Evolutionary conservation across 163 green algal genomes (phyloP).

Genomic region (Coccomyxa subellipsoidea): DNA sequence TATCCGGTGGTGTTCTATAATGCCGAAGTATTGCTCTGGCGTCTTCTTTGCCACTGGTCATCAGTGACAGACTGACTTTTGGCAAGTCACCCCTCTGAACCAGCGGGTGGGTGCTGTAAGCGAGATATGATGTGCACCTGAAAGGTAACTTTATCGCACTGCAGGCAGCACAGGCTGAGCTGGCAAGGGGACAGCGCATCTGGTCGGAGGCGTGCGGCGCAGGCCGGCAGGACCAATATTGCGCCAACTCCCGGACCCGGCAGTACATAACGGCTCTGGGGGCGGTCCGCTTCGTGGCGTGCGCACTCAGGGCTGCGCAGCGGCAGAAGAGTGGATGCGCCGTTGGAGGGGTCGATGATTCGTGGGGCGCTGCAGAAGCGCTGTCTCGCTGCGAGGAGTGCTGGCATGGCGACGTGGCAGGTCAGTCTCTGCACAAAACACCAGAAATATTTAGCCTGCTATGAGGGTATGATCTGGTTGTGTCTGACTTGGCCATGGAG

Average conservation of each 20-base stretch:
- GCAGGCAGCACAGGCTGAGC: background rate
- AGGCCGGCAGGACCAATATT: background rate
- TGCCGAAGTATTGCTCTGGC: too few species aligned
- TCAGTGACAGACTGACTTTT: too few species aligned
- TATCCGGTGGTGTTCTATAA: too few species aligned
- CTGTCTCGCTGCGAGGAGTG: background rate
- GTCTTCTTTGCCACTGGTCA: too few species aligned
- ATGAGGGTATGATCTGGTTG: background rate
- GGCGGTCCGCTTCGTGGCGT: background rate
- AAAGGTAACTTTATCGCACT: background rate
- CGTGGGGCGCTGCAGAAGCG: background rate
- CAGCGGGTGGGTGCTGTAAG: too few species aligned
- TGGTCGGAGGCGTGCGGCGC: background rate
- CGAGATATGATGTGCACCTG: too few species aligned
- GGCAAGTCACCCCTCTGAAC: too few species aligned
- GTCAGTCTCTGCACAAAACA: background rate
- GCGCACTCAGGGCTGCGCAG: background rate
- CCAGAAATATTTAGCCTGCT: background rate
- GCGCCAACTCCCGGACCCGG: background rate
- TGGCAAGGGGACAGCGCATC: background rate
- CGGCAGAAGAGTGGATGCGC: background rate
- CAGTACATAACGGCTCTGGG: background rate
- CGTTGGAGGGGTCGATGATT: background rate
- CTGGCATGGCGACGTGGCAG: background rate
- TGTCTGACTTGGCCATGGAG: background rate